These are phyloP conservation scores for Colletotrichum sp. DNA, from an alignment of 2,329 filamentous ascomycete genomes.

Conservation along the genomic window DNA sequence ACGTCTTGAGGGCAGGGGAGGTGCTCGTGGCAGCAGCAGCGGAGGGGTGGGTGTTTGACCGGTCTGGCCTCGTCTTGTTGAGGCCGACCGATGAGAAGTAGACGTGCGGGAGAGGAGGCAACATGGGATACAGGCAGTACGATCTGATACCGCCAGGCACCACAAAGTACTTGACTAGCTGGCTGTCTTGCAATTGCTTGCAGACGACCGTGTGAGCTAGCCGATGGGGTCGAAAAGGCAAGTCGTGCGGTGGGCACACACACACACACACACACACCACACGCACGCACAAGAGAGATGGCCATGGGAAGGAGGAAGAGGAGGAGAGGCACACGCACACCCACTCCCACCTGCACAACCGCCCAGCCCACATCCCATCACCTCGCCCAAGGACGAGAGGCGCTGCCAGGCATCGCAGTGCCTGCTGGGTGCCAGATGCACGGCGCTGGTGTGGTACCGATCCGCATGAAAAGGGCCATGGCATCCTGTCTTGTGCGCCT, in stretches of 20 bases:
- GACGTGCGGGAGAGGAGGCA: conserved; percentile 4
- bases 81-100: conserved; percentile 17
- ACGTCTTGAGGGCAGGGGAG: background rate
- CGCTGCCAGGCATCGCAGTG: background rate
- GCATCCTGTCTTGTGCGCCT: conserved; percentile 1
- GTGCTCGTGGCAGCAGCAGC: background rate
- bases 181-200: conserved; percentile 2
- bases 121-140: conserved; percentile 9
- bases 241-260: conserved; percentile 12
- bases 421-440: background rate
- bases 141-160: conserved; percentile 5
- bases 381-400: background rate
- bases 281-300: background rate
- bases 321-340: background rate
- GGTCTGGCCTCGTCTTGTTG: conserved; percentile 13
- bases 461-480: background rate
- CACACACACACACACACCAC: background rate
- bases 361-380: background rate
- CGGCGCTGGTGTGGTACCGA: conserved; percentile 5
- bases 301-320: background rate
- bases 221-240: background rate
- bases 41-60: conserved; percentile 3
- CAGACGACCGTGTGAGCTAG: conserved; percentile 5
- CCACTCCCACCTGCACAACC: background rate
- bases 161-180: conserved; percentile 10